A percentile compares a stretch with the other conserved stretches of the same genome.
phyloP scores from a whole-genome alignment of 345 rosid species.

The Cochlearia excelsa region DNA sequence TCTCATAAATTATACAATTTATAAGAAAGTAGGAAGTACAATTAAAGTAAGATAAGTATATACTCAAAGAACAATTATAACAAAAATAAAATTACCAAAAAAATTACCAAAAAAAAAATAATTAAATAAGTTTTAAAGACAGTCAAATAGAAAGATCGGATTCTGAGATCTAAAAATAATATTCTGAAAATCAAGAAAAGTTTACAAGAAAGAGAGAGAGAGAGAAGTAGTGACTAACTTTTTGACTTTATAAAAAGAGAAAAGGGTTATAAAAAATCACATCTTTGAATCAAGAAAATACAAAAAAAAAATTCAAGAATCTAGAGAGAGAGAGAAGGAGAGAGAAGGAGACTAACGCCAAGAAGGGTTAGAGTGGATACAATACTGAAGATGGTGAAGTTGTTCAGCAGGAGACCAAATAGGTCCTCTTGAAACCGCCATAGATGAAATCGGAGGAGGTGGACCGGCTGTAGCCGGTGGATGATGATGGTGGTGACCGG shows the following conservation, averaged over 20 bases:
- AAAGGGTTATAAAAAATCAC: neutral
- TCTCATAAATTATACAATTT: too few relatives aligned
- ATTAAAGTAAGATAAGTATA: too few relatives aligned
- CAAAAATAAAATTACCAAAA: too few relatives aligned
- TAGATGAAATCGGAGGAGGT: slow-evolving; percentile 43
- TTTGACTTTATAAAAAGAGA: slow-evolving; percentile 19
- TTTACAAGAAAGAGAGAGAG: slow-evolving; percentile 5
- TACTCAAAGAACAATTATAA: too few relatives aligned
- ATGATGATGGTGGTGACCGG: slow-evolving; percentile 45
- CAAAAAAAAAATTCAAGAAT: slow-evolving; percentile 9
- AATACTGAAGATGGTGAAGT: slow-evolving; percentile 82
- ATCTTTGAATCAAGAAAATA: slow-evolving; percentile 23
- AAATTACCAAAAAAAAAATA: too few relatives aligned
- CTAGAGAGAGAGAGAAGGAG: slow-evolving; percentile 22
- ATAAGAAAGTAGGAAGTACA: too few relatives aligned
- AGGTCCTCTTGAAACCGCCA: slow-evolving; percentile 54
- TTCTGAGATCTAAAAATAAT: slow-evolving; percentile 34
- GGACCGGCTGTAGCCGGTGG: slow-evolving; percentile 34
- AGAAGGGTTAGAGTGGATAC: slow-evolving; percentile 98
- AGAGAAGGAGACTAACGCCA: slow-evolving; percentile 75
- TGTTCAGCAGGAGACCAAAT: slow-evolving; percentile 84
- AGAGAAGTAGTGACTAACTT: slow-evolving; percentile 24
- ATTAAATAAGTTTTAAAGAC: neutral
- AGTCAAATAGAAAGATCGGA: slow-evolving; percentile 23
- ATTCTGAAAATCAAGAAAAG: neutral